Percentiles rank a stretch among this genome's conserved stretches.
phyloP scores from a whole-genome alignment of 208 protist species.

The Blastocrithidia nonstop region DNA sequence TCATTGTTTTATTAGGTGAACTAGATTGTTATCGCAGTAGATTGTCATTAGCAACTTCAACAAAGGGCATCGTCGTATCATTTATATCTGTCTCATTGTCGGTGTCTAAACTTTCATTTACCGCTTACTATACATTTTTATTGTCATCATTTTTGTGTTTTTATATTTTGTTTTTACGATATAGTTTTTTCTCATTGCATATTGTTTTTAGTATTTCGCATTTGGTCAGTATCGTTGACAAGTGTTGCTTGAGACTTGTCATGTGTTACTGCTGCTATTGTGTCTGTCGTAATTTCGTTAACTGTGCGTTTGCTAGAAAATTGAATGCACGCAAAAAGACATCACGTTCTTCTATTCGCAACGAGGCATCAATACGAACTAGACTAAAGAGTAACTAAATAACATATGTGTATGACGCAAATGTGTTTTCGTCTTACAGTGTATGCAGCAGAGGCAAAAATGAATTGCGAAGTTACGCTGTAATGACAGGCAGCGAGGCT shows the following conservation, averaged over 20 bases:
- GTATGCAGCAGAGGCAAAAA: conserved; percentile 46
- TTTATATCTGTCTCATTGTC: neutral
- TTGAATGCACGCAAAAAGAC: conserved; percentile 58
- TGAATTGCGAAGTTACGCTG: conserved; percentile 30
- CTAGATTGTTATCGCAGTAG: too few relatives aligned
- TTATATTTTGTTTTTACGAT: too few relatives aligned
- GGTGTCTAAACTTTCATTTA: neutral
- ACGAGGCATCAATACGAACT: conserved; percentile 39
- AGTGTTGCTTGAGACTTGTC: too few relatives aligned
- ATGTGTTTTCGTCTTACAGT: conserved; percentile 17
- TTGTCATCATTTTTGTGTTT: conserved; percentile 3
- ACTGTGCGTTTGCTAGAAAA: too few relatives aligned
- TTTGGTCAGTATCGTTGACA: too few relatives aligned
- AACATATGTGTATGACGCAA: conserved; percentile 32
- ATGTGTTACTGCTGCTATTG: too few relatives aligned
- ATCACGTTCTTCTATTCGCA: conserved; percentile 45
- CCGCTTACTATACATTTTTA: conserved; percentile 1
- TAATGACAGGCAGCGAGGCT: conserved; percentile 24
- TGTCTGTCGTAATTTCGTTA: too few relatives aligned
- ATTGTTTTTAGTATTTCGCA: conserved; percentile 7
- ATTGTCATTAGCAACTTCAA: too few relatives aligned
- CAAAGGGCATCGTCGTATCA: too few relatives aligned
- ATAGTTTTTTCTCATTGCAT: neutral
- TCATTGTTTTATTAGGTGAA: too few relatives aligned
- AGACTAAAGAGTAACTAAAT: conserved; percentile 63